Percentiles rank a stretch among this genome's conserved stretches.
Conservation (phyloP, 1,284 basidiomycete genomes). For the Ceratobasidium sp. region DNA sequence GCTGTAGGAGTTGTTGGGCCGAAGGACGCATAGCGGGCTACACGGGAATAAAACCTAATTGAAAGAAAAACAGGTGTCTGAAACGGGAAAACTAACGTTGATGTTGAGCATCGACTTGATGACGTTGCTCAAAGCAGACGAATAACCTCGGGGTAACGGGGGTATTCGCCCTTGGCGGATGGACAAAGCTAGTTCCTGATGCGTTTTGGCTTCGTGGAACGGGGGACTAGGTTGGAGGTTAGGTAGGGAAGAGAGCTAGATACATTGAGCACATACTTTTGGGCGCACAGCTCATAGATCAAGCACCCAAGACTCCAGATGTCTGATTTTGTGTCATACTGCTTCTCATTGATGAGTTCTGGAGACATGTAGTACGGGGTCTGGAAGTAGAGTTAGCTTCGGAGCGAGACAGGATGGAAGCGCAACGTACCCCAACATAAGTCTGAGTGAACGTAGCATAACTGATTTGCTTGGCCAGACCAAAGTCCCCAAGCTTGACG, state of each 20-base stretch:
- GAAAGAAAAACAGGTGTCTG: constrained; percentile 7
- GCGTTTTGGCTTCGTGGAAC: constrained; percentile 90
- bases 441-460: constrained; percentile 92
- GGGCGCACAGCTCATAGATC: constrained; percentile 93
- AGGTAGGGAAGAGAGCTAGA: neutral
- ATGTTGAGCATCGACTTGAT: constrained; percentile 89
- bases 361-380: constrained; percentile 99
- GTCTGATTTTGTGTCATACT: constrained; percentile 97
- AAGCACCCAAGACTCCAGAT: constrained; percentile 98
- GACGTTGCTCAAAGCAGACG: constrained; percentile 72
- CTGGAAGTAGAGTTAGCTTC: constrained; percentile 56
- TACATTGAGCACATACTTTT: constrained; percentile 62
- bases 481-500: constrained; percentile 97
- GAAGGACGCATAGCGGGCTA: constrained; percentile 87
- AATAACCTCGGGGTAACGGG: constrained; percentile 84
- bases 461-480: constrained; percentile 89
- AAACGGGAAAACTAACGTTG: constrained; percentile 66
- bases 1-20: constrained; percentile 77
- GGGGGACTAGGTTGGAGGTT: constrained; percentile 65
- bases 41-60: constrained; percentile 3
- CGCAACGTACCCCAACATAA: constrained; percentile 86
- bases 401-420: neutral
- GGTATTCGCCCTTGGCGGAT: constrained; percentile 90
- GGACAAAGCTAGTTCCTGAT: constrained; percentile 81
- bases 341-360: constrained; percentile 94